Evolutionary conservation across 192 early-diverging fungal species (phyloP), one percentile per base, ranked within the genome.

Genomic region (Spinellus fusiger): DNA sequence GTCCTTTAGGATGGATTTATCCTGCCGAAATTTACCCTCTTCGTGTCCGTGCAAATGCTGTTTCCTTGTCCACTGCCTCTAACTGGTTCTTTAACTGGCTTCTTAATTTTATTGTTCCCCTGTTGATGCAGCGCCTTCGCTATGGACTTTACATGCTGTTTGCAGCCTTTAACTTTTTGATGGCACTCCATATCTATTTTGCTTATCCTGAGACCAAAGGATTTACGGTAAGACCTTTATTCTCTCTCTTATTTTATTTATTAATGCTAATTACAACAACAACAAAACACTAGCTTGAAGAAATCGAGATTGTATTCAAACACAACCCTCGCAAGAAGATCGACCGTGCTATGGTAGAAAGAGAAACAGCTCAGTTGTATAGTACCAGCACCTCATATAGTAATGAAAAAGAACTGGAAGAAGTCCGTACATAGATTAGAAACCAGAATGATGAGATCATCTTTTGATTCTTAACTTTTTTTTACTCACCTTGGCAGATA

Each of bases 1-100:
- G 94, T 6, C 94, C 95, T 20, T 81, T 92, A 31, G 87, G 83
- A 15, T 98, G 92, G 94, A 86, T 91, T 69, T 93, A 94, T 65
- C 88, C 93, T 35, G 81, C 90, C 25, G 95, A 98, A 76, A 94
- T 98, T 53, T 95, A 86, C 74, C 92, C 94, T 37, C 85, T 93
- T 59, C 88, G 87, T 52, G 77, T 93, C 47, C 89, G 95, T 51
- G 81, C 91, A 49, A 94, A 93, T 77, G 93, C 88, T 34, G 85
- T 90, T 54, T 84, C 87, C 20, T 61, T 93, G 5, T 83, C 89
- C 13, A 95, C 92, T 27, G 85, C 91, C 5, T 82, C 91, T 50
- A 96, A 98, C 83, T 98, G 94, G 94, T 65, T 87, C 34, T 91
- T 87, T 73, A 95, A 93, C 80, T 86, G 84, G 72, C 48, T 84